phyloP scores from a whole-genome alignment of 768 basidiomycete genomes.

The Cystofilobasidium capitatum region DNA sequence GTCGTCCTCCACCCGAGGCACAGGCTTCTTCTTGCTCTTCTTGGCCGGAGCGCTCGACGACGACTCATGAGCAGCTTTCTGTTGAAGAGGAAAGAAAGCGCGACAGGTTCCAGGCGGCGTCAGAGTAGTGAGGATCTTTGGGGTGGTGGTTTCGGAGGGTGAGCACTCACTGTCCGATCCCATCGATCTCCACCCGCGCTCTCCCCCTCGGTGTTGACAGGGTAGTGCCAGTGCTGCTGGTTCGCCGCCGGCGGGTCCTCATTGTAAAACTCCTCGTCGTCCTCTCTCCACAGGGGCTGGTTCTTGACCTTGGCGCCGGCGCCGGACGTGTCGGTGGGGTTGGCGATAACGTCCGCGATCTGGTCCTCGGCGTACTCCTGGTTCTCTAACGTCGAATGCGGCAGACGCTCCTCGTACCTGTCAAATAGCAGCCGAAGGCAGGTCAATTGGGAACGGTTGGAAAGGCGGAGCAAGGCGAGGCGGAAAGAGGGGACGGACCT shows the following conservation, averaged over 20 bases:
- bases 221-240: slow-evolving; percentile 39
- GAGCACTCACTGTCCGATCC: slow-evolving; percentile 10
- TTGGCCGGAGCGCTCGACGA: slow-evolving; percentile 22
- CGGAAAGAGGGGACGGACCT: slow-evolving; percentile 43
- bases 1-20: slow-evolving; percentile 30
- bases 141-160: not conserved
- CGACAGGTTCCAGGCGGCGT: slow-evolving; percentile 10
- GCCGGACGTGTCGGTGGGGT: slow-evolving; percentile 26
- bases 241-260: slow-evolving; percentile 33
- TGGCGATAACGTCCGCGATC: slow-evolving; percentile 17
- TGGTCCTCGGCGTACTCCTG: slow-evolving; percentile 25
- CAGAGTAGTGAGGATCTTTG: not conserved
- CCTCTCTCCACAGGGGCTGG: slow-evolving; percentile 36
- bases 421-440: not conserved
- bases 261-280: slow-evolving; percentile 39
- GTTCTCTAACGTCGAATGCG: slow-evolving; percentile 18
- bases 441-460: not conserved
- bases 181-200: slow-evolving; percentile 28
- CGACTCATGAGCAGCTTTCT: slow-evolving; percentile 18
- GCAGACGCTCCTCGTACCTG: slow-evolving; percentile 24
- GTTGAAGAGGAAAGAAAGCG: not conserved
- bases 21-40: slow-evolving; percentile 25
- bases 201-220: slow-evolving; percentile 40
- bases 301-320: slow-evolving; percentile 22
- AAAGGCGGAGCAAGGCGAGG: not conserved